Base-by-base conservation (phyloP, 768 basidiomycete genomes). In the Heimioporus sp. region DNA sequence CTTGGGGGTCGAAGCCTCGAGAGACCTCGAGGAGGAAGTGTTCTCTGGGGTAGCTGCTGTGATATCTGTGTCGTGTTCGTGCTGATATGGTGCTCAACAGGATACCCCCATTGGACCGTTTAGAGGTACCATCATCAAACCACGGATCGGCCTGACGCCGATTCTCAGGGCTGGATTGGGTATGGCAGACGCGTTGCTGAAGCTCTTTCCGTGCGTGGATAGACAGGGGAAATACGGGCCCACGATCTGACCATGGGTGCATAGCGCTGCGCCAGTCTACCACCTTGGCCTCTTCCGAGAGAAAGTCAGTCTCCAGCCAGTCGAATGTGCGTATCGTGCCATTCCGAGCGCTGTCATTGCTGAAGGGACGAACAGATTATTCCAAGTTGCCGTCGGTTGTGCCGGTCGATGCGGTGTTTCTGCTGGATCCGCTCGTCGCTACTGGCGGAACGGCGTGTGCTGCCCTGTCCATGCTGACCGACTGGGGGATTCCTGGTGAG, bases 381-480 rank as follows among this genome's bases (percentile, higher is more conserved):
- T 94, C 92, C 46, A 95, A 95, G 72, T 77, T 96, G 34, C 94
- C 93, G 12, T 72, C 82, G 35, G 72, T 74, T 10, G 83, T 87
- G 4, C 83, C 86, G 0, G 81, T 95, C 13, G 95, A 98, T 63
- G 70, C 80, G 37, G 85, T 93, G n/a, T 92, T 85, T 72, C 74
- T 98, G 20, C 76, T 98, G 30, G 96, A 98, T 60, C 96, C 96
- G 16, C 72, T 98, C 31, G 86, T 98, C 61, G 96, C 96, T 0
- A 98, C 96, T 3, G 96, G 94, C 46, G 90, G 92, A 11, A 98
- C 96, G 5, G 92, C 90, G 3, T 79, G 80, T 55, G 94, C 96
- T 16, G 95, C 95, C 10, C 67, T 98, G 49, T 63, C 79, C 46
- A 98, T 97, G 92, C 78, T 96, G 47, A 60, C 77, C 2, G 92